These are phyloP conservation scores for Platismatia glauca DNA, from an alignment of 495 filamentous ascomycete species.

Conservation along the genomic window DNA sequence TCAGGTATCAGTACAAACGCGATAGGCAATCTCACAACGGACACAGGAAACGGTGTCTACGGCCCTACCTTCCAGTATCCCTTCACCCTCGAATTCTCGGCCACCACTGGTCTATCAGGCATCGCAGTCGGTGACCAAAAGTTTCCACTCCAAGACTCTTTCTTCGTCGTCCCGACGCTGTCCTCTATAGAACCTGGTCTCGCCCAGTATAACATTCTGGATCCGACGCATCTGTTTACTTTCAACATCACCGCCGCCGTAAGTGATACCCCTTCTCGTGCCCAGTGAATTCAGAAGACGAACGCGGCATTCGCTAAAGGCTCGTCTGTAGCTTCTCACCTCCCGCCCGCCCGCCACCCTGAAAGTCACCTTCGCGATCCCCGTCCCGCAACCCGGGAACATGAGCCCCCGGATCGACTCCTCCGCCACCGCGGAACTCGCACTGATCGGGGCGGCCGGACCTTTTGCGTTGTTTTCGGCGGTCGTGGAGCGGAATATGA, in stretches of 20 bases:
- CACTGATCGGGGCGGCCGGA: background rate
- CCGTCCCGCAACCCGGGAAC: constrained; percentile 1
- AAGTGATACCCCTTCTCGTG: background rate
- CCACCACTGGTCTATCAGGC: constrained; percentile 9
- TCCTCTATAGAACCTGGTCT: constrained; percentile 4
- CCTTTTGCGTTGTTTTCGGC: background rate
- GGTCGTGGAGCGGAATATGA: background rate
- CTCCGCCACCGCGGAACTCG: background rate
- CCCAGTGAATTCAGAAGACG: background rate
- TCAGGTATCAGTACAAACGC: constrained; percentile 1
- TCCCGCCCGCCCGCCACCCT: background rate
- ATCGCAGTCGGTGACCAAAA: background rate
- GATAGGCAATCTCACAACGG: background rate
- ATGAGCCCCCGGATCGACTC: constrained; percentile 2
- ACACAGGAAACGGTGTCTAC: constrained; percentile 12
- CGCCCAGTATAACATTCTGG: constrained; percentile 1
- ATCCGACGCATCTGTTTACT: background rate
- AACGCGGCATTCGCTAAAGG: background rate
- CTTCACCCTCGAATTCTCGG: constrained; percentile 5
- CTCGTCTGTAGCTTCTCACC: background rate
- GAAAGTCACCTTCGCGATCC: background rate
- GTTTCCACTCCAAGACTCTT: constrained; percentile 4
- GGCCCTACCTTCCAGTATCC: constrained; percentile 15
- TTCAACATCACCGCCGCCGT: constrained; percentile 9
- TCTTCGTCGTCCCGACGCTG: constrained; percentile 3